Evolutionary conservation across 169 alveolate genomes (phyloP), one percentile per base, ranked within the genome.

Genomic region (Plasmodium vinckei): DNA sequence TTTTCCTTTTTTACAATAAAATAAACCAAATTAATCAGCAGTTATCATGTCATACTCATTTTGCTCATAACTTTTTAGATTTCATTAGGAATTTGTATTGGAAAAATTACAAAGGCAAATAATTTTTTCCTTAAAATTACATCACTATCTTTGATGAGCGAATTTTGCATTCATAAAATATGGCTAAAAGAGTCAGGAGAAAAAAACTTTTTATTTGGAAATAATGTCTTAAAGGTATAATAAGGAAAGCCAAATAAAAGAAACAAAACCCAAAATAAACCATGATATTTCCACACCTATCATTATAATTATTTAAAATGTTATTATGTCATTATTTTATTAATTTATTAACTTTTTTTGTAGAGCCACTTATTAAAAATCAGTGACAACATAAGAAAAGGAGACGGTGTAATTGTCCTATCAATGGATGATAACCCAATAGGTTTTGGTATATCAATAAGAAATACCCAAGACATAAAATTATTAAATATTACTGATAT

Each of bases 181-280:
- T 86, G 91, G 91, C 23, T 86, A 42, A 86, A 86, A 19, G 91
- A 86, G 51, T 69, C 91, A 21, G 91, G 91, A 54, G 87, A 86
- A 63, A 86, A 86, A 64, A 59, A 46, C 42, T 86, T 86, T 70
- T 19, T 86, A 60, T 86, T 70, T 44, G 91, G 91, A 54, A 86
- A 86, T n/a, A 68, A 86, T 42, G 91, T 86, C 15, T 19, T 86
- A 33, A 86, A 86, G 73, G 91, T 86, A 49, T 12, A 51, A 44
- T 1, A 19, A 63, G 39, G 39, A 3, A 15, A 47, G 4, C 1
- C 27, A 17, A 1, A 54, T 54, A 72, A 54, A 72, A 25, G 25
- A 39, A 10, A 53, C 9, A n/a, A 25, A 7, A 17, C 51, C 54
- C 17, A 3, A 17, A 15, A 56, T 33, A 13, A 7, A 1, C 12